These are phyloP conservation scores for Gloeopeniophorella convolvens DNA, from an alignment of 768 basidiomycete genomes.

Conservation along the genomic window DNA sequence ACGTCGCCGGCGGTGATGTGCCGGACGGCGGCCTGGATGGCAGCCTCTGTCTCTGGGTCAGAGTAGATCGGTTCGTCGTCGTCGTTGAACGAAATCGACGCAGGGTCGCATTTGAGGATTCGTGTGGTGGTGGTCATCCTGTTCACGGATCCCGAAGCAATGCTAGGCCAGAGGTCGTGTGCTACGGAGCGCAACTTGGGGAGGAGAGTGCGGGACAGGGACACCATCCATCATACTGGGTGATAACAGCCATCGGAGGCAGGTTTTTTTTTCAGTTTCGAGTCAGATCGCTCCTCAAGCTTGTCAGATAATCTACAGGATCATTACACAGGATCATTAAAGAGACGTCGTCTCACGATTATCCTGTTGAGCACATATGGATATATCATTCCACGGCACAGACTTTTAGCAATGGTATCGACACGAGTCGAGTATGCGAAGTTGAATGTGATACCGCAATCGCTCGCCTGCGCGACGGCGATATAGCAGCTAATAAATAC, in stretches of 20 bases:
- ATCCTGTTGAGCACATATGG: too few species aligned
- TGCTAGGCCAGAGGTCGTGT: slow-evolving; percentile 7
- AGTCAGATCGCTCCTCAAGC: background rate
- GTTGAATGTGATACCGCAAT: background rate
- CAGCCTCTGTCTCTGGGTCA: slow-evolving; percentile 43
- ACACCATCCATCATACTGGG: background rate
- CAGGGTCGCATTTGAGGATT: slow-evolving; percentile 57
- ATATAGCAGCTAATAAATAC: slow-evolving; percentile 4
- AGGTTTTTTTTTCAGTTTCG: background rate
- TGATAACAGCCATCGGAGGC: too few species aligned
- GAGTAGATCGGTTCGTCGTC: slow-evolving; percentile 45
- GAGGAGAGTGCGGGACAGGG: background rate
- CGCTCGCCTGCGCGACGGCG: slow-evolving; percentile 2
- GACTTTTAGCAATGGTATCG: background rate
- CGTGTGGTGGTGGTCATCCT: slow-evolving; percentile 28
- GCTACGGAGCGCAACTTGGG: background rate
- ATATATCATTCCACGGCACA: too few species aligned
- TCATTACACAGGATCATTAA: background rate
- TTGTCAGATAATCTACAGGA: background rate
- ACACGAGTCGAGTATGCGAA: background rate
- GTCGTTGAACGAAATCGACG: slow-evolving; percentile 50
- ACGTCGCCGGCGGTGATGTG: slow-evolving; percentile 46
- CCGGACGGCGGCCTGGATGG: slow-evolving; percentile 50
- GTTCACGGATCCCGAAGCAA: background rate
- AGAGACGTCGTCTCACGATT: background rate